Evolutionary conservation across 148 eudicot genomes (phyloP).

Genomic region (Spergularia marina): DNA sequence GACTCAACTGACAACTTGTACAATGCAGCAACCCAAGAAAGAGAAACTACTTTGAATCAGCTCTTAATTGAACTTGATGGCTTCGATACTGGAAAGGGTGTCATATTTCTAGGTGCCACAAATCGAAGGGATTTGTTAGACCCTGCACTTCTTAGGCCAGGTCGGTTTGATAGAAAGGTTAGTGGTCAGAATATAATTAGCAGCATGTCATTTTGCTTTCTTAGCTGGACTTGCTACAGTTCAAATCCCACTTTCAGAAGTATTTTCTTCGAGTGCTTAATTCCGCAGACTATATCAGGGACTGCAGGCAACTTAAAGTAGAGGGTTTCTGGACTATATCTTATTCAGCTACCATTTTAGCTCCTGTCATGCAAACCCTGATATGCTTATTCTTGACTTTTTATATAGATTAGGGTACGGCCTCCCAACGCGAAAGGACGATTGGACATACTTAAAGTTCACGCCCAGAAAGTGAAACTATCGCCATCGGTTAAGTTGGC

Average conservation of each 20-base stretch:
- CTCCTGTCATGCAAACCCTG: background rate
- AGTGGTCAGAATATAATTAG: conserved; percentile 16
- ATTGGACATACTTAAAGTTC: conserved; percentile 78
- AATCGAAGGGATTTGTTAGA: conserved; percentile 89
- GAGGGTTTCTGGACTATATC: background rate
- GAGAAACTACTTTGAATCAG: conserved; percentile 95
- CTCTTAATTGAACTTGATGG: conserved; percentile 92
- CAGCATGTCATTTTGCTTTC: background rate
- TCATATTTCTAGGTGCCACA: conserved; percentile 93
- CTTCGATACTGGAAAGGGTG: conserved; percentile 97
- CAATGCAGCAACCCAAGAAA: conserved; percentile 88
- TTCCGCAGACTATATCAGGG: background rate
- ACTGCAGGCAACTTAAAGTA: background rate
- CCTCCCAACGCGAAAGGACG: conserved; percentile 96
- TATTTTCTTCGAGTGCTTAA: background rate
- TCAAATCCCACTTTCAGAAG: background rate
- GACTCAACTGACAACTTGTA: conserved; percentile 51
- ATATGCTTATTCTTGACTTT: conserved; percentile 2
- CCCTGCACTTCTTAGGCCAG: conserved; percentile 98
- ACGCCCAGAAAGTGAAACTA: conserved; percentile 74
- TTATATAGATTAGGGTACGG: conserved; percentile 61
- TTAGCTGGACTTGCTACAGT: background rate
- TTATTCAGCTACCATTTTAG: background rate
- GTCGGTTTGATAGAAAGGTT: conserved; percentile 99
- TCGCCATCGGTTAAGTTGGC: conserved; percentile 80